phyloP scores from a whole-genome alignment of 2,329 filamentous ascomycete genomes.

The Alternaria solani region DNA sequence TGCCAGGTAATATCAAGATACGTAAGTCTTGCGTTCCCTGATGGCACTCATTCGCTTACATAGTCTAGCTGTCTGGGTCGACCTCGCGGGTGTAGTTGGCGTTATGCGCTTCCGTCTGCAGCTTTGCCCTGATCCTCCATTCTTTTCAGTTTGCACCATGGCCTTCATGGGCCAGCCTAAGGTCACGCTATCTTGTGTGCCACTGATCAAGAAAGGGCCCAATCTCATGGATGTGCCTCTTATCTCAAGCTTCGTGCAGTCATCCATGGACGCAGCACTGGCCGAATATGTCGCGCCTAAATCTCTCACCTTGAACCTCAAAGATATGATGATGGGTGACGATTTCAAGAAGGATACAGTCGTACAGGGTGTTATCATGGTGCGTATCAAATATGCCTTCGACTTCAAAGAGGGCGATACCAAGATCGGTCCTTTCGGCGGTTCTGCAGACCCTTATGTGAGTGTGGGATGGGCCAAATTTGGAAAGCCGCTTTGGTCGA shows the following conservation, averaged over 20 bases:
- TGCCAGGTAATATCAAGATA: conserved; percentile 64
- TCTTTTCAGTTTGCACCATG: conserved; percentile 76
- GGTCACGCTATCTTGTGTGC: conserved; percentile 74
- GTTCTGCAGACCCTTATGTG: conserved; percentile 74
- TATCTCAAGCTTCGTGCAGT: conserved; percentile 78
- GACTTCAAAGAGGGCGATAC: conserved; percentile 77
- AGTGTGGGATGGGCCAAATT: conserved; percentile 81
- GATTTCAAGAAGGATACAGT: conserved; percentile 80
- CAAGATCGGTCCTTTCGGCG: conserved; percentile 65
- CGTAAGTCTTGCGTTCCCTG: conserved; percentile 46
- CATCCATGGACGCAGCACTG: conserved; percentile 75
- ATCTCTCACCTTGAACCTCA: conserved; percentile 75
- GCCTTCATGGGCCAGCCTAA: conserved; percentile 79
- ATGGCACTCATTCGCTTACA: conserved; percentile 22
- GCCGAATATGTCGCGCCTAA: conserved; percentile 80
- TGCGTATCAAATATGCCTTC: conserved; percentile 71
- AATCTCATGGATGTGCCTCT: conserved; percentile 80
- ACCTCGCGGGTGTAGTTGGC: conserved; percentile 75
- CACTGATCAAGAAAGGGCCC: conserved; percentile 71
- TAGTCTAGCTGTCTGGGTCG: conserved; percentile 72
- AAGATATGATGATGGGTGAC: conserved; percentile 79
- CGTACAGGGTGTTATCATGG: conserved; percentile 69
- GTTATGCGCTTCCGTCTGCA: conserved; percentile 74
- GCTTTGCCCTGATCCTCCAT: conserved; percentile 77
- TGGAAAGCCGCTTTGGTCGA: conserved; percentile 72